Evolutionary conservation across 495 filamentous ascomycete species (phyloP), one percentile per base, ranked within the genome.

Genomic region (Haplographium delicatum): DNA sequence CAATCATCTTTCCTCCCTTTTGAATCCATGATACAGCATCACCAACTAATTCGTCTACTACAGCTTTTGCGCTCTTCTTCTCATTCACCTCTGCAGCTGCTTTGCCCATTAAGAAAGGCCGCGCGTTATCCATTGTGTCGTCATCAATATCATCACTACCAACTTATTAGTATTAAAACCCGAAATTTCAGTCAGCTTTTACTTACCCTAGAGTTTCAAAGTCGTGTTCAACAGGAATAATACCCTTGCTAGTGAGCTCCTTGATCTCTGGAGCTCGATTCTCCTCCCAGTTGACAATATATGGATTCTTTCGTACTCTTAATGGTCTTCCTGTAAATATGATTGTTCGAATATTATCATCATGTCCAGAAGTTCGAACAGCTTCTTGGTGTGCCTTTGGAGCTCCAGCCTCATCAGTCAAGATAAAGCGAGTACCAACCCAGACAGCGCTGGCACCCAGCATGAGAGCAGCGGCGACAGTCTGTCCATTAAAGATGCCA

Each of bases 241-340:
- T 71, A 65, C 93, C 93, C 79, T 91, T 85, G 59, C 77, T 60
- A 7, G 91, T 94, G 38, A 96, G 81, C 58, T 91, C 74, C 75
- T 89, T 93, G 70, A 98, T 96, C 72, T 98, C 93, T 10, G 78
- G 70, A 44, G 72, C 66, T 56, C 93, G 85, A 72, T 96, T 89
- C 63, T 86, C 83, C 74, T 98, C 93, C 93, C 94, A 98, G 74
- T 95, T 89, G 62, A 79, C 50, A 62, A 98, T 96, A 68, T 97
- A 98, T 6, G 81, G 59, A 72, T 97, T 98, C 59, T 81, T 91
- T 57, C 91, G 84, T 48, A 98, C 93, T 54, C 93, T 86, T 52
- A 98, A 75, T 33, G 93, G 93, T 38, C 93, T 88, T 43, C 93
- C 90, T 51, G 93, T 98, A 80, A 97, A 98, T 69, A 98, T 98